Evolutionary conservation across 2,329 filamentous ascomycete species (phyloP).

Genomic region (Colletotrichum sp.): DNA sequence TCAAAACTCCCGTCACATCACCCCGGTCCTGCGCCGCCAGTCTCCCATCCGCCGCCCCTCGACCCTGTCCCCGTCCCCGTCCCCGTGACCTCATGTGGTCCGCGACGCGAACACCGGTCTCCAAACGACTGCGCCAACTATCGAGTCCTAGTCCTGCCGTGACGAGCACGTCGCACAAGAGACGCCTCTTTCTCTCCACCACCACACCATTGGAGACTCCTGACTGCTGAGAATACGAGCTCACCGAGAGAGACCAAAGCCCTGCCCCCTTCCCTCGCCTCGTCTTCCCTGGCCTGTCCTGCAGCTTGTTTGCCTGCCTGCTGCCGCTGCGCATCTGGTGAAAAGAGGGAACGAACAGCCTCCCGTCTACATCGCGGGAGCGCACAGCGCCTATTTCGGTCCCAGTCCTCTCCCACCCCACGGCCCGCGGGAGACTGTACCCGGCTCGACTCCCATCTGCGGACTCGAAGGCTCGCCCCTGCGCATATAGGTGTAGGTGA

Average conservation of each 20-base stretch:
- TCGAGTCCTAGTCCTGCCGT: slow-evolving; percentile 20
- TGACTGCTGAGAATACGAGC: slow-evolving; percentile 38
- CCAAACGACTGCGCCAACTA: slow-evolving; percentile 23
- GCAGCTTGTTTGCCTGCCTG: not conserved
- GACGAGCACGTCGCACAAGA: slow-evolving; percentile 34
- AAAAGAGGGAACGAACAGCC: slow-evolving; percentile 7
- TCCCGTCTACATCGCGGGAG: slow-evolving; percentile 1
- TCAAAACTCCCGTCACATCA: slow-evolving; percentile 15
- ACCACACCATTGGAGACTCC: slow-evolving; percentile 35
- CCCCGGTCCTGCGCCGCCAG: slow-evolving; percentile 10
- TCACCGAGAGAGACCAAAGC: not conserved
- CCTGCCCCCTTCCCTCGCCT: not conserved
- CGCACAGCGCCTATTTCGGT: slow-evolving; percentile 2
- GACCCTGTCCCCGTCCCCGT: slow-evolving; percentile 3
- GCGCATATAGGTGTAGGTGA: slow-evolving; percentile 26
- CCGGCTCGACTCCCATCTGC: slow-evolving; percentile 5
- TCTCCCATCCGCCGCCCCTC: slow-evolving; percentile 4
- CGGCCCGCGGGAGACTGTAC: not conserved
- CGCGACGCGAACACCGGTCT: slow-evolving; percentile 21
- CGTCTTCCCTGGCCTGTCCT: not conserved
- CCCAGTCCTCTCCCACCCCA: not conserved
- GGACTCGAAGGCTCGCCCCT: not conserved
- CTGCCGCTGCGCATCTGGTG: not conserved
- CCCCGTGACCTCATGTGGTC: slow-evolving; percentile 23
- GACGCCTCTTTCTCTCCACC: slow-evolving; percentile 33